phyloP scores from a whole-genome alignment of 768 basidiomycete species.

The Leucosporidium creatinivorum region DNA sequence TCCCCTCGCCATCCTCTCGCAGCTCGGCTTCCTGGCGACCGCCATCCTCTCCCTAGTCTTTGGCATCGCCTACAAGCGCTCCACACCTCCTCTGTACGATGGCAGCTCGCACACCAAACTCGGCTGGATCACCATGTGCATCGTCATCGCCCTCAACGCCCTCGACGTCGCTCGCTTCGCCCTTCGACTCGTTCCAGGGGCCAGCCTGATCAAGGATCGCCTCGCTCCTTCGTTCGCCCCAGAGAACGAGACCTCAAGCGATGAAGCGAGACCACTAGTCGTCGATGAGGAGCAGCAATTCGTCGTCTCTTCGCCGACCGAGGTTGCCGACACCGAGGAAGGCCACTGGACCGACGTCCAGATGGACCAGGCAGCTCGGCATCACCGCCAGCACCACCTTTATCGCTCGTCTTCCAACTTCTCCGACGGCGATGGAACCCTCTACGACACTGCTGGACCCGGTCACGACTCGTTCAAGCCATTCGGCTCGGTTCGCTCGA shows the following conservation, averaged over 20 bases:
- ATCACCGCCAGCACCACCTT: not conserved
- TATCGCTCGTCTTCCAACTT: conserved; percentile 1
- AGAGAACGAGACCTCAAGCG: not conserved
- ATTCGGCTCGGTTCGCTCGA: not conserved
- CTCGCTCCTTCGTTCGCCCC: not conserved
- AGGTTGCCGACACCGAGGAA: not conserved
- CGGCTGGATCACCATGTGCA: conserved; percentile 54
- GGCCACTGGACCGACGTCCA: not conserved
- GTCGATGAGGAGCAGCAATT: conserved; percentile 10
- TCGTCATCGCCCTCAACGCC: conserved; percentile 48
- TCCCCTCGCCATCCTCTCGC: conserved; percentile 53
- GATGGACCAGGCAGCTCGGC: not conserved
- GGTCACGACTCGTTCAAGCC: not conserved
- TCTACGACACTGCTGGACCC: conserved; percentile 29
- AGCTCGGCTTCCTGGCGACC: conserved; percentile 59
- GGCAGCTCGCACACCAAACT: conserved; percentile 55
- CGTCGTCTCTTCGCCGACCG: conserved; percentile 39
- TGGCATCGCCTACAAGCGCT: conserved; percentile 63
- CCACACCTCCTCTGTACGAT: conserved; percentile 69
- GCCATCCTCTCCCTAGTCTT: conserved; percentile 59
- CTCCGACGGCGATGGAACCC: conserved; percentile 22
- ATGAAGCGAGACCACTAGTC: not conserved
- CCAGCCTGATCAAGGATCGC: not conserved
- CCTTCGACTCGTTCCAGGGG: conserved; percentile 3
- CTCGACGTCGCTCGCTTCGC: conserved; percentile 49